phyloP scores from a whole-genome alignment of 2,329 filamentous ascomycete species.

The Nemania bipapillata region DNA sequence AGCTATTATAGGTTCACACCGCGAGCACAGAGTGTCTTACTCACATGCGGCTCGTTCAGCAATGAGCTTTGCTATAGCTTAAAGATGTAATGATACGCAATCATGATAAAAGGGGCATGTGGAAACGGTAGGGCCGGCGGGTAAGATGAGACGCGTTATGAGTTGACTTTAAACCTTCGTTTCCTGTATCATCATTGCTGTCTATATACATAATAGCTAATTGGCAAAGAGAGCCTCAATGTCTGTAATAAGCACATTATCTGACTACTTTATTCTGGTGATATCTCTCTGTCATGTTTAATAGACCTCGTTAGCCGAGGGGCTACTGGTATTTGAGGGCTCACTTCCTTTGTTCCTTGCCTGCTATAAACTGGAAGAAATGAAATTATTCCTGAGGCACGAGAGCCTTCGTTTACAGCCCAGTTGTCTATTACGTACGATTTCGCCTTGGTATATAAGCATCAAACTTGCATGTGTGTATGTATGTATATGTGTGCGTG shows the following conservation, averaged over 20 bases:
- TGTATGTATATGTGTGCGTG: too few species aligned
- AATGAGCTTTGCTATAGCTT: slow-evolving; percentile 8
- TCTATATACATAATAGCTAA: slow-evolving; percentile 28
- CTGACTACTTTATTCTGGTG: not conserved
- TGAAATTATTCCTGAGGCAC: too few species aligned
- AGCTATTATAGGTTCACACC: not conserved
- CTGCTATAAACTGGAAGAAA: too few species aligned
- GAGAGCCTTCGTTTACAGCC: too few species aligned
- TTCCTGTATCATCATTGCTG: slow-evolving; percentile 27
- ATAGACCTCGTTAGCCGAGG: too few species aligned
- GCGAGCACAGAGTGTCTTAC: not conserved
- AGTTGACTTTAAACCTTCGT: slow-evolving; percentile 5
- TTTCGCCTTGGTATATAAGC: too few species aligned
- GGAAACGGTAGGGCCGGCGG: not conserved
- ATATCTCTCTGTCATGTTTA: not conserved
- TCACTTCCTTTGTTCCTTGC: too few species aligned
- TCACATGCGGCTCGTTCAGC: not conserved
- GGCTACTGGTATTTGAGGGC: too few species aligned
- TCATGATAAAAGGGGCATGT: slow-evolving; percentile 20
- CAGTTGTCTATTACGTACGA: too few species aligned
- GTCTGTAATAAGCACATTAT: not conserved
- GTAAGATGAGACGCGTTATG: slow-evolving; percentile 23
- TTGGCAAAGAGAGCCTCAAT: not conserved
- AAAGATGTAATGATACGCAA: slow-evolving; percentile 20
- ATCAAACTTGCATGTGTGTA: too few species aligned